phyloP scores from a whole-genome alignment of 768 basidiomycete genomes.

The Kwoniella newhampshirensis region DNA sequence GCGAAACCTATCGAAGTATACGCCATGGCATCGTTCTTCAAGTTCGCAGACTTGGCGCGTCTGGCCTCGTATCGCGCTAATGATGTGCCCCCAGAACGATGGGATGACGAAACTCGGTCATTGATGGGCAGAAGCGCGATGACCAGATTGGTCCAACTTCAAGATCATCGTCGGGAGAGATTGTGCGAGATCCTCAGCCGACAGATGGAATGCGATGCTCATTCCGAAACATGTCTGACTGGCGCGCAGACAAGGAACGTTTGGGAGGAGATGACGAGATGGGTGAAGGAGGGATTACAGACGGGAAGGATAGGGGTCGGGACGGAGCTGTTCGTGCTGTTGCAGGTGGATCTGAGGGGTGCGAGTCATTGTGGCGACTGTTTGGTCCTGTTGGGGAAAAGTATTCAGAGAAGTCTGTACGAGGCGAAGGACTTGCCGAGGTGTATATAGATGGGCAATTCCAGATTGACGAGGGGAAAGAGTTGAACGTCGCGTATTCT shows the following conservation, averaged over 20 bases:
- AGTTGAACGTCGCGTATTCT: no score
- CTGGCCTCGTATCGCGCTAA: conserved; percentile 30
- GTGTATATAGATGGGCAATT: conserved; percentile 18
- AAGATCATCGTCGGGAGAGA: conserved; percentile 16
- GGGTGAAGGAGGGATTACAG: conserved; percentile 1
- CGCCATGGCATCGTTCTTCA: conserved; percentile 40
- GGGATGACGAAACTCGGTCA: conserved; percentile 21
- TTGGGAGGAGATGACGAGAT: conserved; percentile 22
- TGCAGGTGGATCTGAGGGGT: conserved; percentile 31
- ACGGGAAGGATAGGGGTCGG: neutral
- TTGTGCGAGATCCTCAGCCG: conserved; percentile 26
- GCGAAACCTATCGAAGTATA: conserved; percentile 30
- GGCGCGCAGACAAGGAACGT: conserved; percentile 4
- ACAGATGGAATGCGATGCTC: conserved; percentile 22
- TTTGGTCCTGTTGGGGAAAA: conserved; percentile 27
- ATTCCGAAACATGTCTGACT: conserved; percentile 17
- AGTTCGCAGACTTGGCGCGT: conserved; percentile 38
- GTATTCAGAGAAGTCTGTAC: conserved; percentile 26
- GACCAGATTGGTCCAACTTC: conserved; percentile 19
- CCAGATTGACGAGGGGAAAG: no score
- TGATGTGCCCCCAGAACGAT: conserved; percentile 16
- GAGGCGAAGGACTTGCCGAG: conserved; percentile 31
- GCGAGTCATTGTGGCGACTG: conserved; percentile 32
- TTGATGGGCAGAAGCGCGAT: conserved; percentile 31
- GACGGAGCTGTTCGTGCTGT: conserved; percentile 31